Base-by-base conservation (phyloP, 495 filamentous ascomycete species). In the Neurospora sp. region DNA sequence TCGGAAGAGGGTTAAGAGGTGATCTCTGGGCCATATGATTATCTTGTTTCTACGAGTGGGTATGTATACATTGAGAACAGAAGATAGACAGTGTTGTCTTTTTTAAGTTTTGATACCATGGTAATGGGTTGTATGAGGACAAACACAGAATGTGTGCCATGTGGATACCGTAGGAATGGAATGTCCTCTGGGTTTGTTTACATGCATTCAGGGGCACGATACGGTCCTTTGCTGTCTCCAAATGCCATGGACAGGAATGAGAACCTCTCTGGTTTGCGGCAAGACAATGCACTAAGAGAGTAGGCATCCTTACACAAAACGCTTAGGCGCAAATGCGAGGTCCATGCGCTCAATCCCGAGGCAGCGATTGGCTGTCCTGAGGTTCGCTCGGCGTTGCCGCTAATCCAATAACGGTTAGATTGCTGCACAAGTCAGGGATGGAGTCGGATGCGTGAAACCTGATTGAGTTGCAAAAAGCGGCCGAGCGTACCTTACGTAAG, bases 1-100 rank as follows among this genome's bases (percentile, higher is more conserved):
- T 8, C 91, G 88, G 85, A 94, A 94, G 82, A 91, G 83, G 75
- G 78, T 85, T 1, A 90, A 87, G 77, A 77, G 83, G 69, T 74
- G 53, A 73, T 44, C 35, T 53, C 37, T 27, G 9, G 45, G 27
- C 45, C 44, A 18, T 20, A 8, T 14, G 14, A 14, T 41, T 41
- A 41, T 16, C 14, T 4, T 41, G 40, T 16, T 41, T 16, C 16
- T 18, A 44, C 7, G 41, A 42, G 7, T 42, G 41, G 16, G 41
- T 42, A 4, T 18, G 2, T 42, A 6, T 0, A 6, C 35, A 37
- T 5, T 41, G 14, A 16, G 40, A 18, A 42, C 6, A 42, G 16
- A 18, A 42, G 16, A 6, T 44, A 22, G 45, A 5, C 9, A 10
- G 18, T n/a, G 18, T 53, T 27, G 2, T 35, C 27, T 35, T 35